These are phyloP conservation scores for Euphorbia lathyris DNA, from an alignment of 345 rosid genomes.

Conservation along the genomic window DNA sequence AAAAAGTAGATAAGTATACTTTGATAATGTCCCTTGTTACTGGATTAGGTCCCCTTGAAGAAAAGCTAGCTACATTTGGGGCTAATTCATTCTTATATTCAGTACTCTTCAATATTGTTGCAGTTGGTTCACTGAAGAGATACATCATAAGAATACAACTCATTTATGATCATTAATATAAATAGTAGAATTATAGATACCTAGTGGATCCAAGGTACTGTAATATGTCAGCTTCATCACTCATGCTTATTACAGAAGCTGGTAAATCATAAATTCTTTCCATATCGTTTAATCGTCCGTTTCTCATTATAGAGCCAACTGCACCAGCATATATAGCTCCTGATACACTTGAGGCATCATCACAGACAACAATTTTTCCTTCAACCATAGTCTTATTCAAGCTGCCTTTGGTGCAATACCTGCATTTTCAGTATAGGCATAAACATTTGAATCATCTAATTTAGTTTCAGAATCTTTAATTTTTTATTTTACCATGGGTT, in stretches of 20 bases:
- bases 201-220: neutral
- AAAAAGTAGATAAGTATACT: conserved; percentile 4
- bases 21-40: conserved; percentile 34
- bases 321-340: conserved; percentile 23
- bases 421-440: conserved; percentile 5
- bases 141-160: neutral
- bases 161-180: neutral
- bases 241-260: neutral
- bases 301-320: conserved; percentile 24
- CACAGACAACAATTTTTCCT: conserved; percentile 40
- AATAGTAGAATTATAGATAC: neutral
- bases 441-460: too few relatives aligned
- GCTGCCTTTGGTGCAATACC: conserved; percentile 10
- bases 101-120: conserved; percentile 29
- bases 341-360: neutral
- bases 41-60: conserved; percentile 40
- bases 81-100: conserved; percentile 23
- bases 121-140: conserved; percentile 25
- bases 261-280: neutral
- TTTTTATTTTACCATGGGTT: too few relatives aligned
- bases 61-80: conserved; percentile 26
- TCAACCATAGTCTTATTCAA: conserved; percentile 29
- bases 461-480: too few relatives aligned
- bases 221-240: neutral
- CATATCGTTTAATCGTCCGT: neutral